phyloP scores from a whole-genome alignment of 257 asterid species.

The Linaria vulgaris region DNA sequence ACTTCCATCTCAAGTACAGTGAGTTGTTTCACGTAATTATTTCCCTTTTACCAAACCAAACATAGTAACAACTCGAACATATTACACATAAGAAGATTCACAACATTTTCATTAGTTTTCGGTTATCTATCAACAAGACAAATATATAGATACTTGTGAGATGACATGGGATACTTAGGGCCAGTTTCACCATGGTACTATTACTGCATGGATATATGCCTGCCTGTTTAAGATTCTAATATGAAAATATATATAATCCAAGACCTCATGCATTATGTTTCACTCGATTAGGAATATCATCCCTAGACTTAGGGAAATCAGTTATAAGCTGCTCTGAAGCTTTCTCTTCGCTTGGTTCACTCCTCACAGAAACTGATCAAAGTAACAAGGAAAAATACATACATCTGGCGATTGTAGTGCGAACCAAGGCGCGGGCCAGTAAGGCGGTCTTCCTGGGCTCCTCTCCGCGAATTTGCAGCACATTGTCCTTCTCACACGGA shows the following conservation, averaged over 20 bases:
- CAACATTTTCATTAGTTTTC: background rate
- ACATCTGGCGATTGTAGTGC: slow-evolving; percentile 91
- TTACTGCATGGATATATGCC: too few species aligned
- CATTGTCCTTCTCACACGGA: slow-evolving; percentile 66
- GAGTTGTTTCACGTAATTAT: background rate
- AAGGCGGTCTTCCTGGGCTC: slow-evolving; percentile 67
- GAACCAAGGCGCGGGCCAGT: slow-evolving; percentile 72
- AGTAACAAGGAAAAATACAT: background rate
- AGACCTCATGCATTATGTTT: too few species aligned
- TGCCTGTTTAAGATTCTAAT: too few species aligned
- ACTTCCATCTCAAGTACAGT: slow-evolving; percentile 11
- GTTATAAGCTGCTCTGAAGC: too few species aligned
- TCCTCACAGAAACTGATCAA: too few species aligned
- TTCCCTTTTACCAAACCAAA: background rate
- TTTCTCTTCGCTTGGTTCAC: too few species aligned
- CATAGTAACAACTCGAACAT: background rate
- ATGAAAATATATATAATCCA: too few species aligned
- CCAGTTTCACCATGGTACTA: too few species aligned
- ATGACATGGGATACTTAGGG: too few species aligned
- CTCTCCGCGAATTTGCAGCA: slow-evolving; percentile 46
- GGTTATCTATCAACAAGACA: background rate
- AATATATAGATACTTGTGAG: too few species aligned
- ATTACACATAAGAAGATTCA: background rate
- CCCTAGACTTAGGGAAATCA: too few species aligned
- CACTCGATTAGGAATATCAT: too few species aligned